A percentile compares a stretch with the other conserved stretches of the same genome.
These are phyloP conservation scores for Talaromyces ruber DNA, from an alignment of 495 filamentous ascomycete genomes.

Conservation along the genomic window DNA sequence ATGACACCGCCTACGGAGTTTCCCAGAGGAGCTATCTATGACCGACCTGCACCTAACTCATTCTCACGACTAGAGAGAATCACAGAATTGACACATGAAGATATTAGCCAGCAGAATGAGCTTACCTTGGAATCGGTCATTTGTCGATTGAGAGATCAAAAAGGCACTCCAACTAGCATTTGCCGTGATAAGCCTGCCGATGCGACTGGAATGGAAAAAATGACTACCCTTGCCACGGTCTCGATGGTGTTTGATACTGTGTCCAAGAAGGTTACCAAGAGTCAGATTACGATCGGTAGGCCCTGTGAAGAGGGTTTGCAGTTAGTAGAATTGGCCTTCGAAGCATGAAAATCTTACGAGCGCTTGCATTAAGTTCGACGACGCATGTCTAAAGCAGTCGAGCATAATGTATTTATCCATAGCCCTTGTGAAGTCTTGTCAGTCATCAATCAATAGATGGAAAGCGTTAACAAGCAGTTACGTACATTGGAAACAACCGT, in stretches of 20 bases:
- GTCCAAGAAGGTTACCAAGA: not conserved
- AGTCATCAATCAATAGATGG: too few species aligned
- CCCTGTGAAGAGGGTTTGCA: not conserved
- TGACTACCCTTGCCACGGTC: not conserved
- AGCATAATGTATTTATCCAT: too few species aligned
- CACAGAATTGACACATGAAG: not conserved
- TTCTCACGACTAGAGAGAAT: not conserved
- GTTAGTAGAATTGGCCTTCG: not conserved
- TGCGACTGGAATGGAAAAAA: not conserved
- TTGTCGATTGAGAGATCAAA: not conserved
- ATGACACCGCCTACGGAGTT: not conserved
- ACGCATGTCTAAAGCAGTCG: too few species aligned
- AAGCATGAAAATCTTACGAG: too few species aligned
- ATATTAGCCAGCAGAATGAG: not conserved
- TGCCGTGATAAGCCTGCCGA: not conserved
- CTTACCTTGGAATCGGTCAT: not conserved
- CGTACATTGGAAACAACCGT: too few species aligned
- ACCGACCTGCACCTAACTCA: not conserved
- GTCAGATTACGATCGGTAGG: not conserved
- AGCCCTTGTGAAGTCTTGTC: too few species aligned
- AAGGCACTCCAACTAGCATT: not conserved
- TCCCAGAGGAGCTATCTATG: not conserved
- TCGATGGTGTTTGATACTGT: not conserved
- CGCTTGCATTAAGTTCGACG: too few species aligned
- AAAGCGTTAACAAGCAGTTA: too few species aligned